These are phyloP conservation scores for Ramalina intermedia DNA, from an alignment of 495 filamentous ascomycete genomes.

Conservation along the genomic window DNA sequence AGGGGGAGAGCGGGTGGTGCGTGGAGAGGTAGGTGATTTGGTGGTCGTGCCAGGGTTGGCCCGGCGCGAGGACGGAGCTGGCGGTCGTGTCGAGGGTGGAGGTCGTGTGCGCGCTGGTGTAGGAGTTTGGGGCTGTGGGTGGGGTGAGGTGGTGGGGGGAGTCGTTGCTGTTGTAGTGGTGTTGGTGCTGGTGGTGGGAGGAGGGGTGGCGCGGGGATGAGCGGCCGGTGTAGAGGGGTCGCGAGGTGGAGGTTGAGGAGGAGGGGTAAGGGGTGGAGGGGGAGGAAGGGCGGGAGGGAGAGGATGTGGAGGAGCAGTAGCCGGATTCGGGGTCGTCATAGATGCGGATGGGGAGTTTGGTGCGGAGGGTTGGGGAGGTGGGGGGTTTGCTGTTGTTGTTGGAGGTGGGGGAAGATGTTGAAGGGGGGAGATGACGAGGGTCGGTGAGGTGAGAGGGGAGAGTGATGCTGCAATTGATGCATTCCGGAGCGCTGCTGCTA, in stretches of 20 bases:
- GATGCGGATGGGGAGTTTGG: background rate
- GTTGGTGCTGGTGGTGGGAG: slow-evolving; percentile 21
- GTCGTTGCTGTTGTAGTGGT: slow-evolving; percentile 23
- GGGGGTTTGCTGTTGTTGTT: background rate
- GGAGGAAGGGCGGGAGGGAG: background rate
- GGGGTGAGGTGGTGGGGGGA: slow-evolving; percentile 25
- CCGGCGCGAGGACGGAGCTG: slow-evolving; percentile 31
- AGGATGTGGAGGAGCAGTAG: slow-evolving; percentile 7
- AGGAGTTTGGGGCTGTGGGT: slow-evolving; percentile 14
- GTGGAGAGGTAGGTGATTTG: slow-evolving; percentile 77
- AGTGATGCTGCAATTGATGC: background rate
- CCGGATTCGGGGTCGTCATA: slow-evolving; percentile 10
- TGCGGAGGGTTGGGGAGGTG: background rate
- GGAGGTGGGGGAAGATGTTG: slow-evolving; percentile 1
- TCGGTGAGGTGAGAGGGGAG: background rate
- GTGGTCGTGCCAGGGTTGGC: slow-evolving; percentile 54
- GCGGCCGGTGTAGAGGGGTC: slow-evolving; percentile 42
- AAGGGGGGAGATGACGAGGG: background rate
- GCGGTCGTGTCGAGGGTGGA: slow-evolving; percentile 21
- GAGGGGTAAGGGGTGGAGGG: slow-evolving; percentile 12
- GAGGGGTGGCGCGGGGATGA: slow-evolving; percentile 34
- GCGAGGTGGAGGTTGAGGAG: slow-evolving; percentile 4
- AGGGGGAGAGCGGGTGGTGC: slow-evolving; percentile 58
- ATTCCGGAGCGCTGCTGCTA: background rate
- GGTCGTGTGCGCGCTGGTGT: slow-evolving; percentile 3